These are phyloP conservation scores for Macrotyloma uniflorum DNA, from an alignment of 306 rosid genomes.

Conservation along the genomic window DNA sequence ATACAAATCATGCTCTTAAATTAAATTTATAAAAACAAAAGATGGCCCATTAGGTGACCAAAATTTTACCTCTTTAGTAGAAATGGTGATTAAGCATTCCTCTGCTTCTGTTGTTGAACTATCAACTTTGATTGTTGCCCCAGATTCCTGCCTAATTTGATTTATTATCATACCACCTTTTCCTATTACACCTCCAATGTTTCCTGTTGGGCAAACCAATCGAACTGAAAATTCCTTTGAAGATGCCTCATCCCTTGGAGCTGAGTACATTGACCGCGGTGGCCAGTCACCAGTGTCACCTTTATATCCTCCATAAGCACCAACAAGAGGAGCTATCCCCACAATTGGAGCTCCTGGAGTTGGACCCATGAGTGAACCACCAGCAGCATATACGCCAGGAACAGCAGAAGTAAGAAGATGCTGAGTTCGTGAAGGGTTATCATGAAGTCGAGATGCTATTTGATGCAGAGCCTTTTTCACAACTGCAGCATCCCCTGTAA, in stretches of 20 bases:
- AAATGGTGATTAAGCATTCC: slow-evolving; percentile 81
- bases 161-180: slow-evolving; percentile 93
- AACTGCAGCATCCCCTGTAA: slow-evolving; percentile 78
- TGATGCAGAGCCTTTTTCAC: slow-evolving; percentile 84
- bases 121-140: slow-evolving; percentile 92
- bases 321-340: slow-evolving; percentile 82
- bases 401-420: slow-evolving; percentile 78
- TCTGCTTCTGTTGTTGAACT: slow-evolving; percentile 86
- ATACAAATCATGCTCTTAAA: slow-evolving; percentile 14
- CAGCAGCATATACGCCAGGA: slow-evolving; percentile 57
- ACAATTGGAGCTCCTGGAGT: slow-evolving; percentile 75
- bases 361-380: slow-evolving; percentile 79
- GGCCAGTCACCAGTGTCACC: slow-evolving; percentile 91
- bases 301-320: slow-evolving; percentile 87
- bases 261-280: slow-evolving; percentile 87
- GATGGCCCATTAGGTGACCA: neutral
- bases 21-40: neutral
- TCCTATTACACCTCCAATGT: slow-evolving; percentile 97
- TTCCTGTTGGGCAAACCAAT: slow-evolving; percentile 82
- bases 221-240: slow-evolving; percentile 87
- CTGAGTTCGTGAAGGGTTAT: slow-evolving; percentile 91
- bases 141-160: slow-evolving; percentile 95
- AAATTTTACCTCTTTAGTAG: slow-evolving; percentile 81
- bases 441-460: slow-evolving; percentile 89
- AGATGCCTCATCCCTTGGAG: slow-evolving; percentile 83